These are phyloP conservation scores for Lachnellula cervina DNA, from an alignment of 2,329 filamentous ascomycete species.

Conservation along the genomic window DNA sequence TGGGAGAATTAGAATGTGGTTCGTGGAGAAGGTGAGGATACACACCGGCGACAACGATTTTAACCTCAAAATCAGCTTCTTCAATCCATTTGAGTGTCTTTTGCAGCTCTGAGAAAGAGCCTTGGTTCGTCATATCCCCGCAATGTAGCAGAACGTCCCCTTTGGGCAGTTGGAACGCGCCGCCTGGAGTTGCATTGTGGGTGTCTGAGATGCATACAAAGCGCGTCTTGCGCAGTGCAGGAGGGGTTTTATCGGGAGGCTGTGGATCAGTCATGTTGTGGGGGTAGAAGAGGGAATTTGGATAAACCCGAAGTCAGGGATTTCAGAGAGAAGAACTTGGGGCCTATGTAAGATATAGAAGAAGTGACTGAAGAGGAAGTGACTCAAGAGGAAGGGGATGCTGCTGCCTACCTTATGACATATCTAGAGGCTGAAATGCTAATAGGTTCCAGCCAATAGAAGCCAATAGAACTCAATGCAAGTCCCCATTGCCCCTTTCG, in stretches of 20 bases:
- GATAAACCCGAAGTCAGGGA: background rate
- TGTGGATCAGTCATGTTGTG: background rate
- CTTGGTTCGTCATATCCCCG: constrained; percentile 72
- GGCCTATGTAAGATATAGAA: background rate
- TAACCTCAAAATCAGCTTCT: constrained; percentile 61
- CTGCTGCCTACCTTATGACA: background rate
- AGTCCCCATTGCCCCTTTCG: no score
- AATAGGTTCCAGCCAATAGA: background rate
- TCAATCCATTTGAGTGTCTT: constrained; percentile 64
- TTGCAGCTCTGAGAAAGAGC: constrained; percentile 54
- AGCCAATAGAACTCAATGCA: background rate
- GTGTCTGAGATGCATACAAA: constrained; percentile 76
- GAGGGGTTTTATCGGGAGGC: background rate
- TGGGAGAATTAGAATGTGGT: constrained; percentile 29
- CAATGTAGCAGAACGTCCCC: constrained; percentile 74
- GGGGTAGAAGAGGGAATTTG: background rate
- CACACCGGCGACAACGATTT: constrained; percentile 64
- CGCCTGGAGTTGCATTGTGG: constrained; percentile 53
- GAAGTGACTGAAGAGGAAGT: no score
- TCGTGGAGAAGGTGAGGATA: background rate
- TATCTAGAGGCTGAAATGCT: background rate
- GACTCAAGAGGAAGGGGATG: constrained; percentile 1
- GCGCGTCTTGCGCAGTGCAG: constrained; percentile 44
- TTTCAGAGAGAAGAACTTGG: background rate
- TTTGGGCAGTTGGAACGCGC: constrained; percentile 56